phyloP scores from a whole-genome alignment of 2,329 filamentous ascomycete genomes.

The Scorias spongiosa region DNA sequence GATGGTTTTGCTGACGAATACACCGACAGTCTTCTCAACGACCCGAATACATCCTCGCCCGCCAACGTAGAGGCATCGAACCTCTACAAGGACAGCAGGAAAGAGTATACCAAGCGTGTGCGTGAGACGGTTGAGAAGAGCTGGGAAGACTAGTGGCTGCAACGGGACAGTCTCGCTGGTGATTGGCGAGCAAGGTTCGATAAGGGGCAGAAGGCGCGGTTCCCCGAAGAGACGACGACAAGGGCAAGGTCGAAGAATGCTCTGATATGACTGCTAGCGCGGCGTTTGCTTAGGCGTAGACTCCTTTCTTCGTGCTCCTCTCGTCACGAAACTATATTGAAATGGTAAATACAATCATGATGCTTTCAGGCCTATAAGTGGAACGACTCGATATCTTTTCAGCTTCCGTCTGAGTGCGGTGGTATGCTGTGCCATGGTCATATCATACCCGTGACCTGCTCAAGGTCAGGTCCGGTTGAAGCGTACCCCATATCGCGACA shows the following conservation, averaged over 20 bases:
- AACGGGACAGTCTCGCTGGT: no score
- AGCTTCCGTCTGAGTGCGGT: no score
- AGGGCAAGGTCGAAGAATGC: neutral
- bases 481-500: no score
- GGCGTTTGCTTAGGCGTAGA: neutral
- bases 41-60: constrained; percentile 95
- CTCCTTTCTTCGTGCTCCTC: neutral
- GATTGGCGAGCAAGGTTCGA: no score
- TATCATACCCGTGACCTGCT: no score
- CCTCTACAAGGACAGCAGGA: constrained; percentile 93
- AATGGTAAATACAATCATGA: neutral
- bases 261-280: neutral
- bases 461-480: no score
- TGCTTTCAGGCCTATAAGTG: no score
- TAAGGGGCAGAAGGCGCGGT: neutral
- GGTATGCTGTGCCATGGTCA: no score
- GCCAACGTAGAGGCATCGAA: constrained; percentile 98
- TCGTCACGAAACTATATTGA: neutral
- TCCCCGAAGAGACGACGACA: neutral
- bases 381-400: no score
- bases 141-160: constrained; percentile 62
- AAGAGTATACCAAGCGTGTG: constrained; percentile 91
- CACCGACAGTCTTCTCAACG: constrained; percentile 64
- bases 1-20: neutral
- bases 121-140: constrained; percentile 97